phyloP scores from a whole-genome alignment of 176 grass and related monocot genomes.

The Chloris gayana region DNA sequence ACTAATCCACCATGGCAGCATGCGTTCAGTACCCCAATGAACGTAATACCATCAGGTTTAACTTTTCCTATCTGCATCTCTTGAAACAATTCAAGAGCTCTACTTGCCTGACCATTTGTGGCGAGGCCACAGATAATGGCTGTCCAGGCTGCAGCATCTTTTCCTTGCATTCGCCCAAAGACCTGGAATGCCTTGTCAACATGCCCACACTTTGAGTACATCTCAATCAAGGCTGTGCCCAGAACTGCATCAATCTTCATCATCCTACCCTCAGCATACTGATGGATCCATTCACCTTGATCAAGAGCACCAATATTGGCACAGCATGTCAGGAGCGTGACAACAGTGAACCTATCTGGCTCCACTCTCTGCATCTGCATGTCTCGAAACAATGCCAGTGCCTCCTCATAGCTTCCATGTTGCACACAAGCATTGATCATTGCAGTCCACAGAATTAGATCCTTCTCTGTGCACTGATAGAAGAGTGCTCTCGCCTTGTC shows the following conservation, averaged over 20 bases:
- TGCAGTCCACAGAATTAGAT: conserved; percentile 70
- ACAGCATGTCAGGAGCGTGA: conserved; percentile 63
- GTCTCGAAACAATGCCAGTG: conserved; percentile 60
- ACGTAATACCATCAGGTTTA: conserved; percentile 58
- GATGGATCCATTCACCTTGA: conserved; percentile 62
- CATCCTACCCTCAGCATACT: conserved; percentile 34
- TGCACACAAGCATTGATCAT: conserved; percentile 70
- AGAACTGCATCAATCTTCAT: conserved; percentile 59
- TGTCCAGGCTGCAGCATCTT: conserved; percentile 56
- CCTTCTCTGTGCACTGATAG: conserved; percentile 50
- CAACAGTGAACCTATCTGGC: conserved; percentile 68
- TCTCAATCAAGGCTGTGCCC: conserved; percentile 54
- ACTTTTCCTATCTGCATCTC: conserved; percentile 48
- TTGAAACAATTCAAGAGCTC: conserved; percentile 59
- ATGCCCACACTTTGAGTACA: conserved; percentile 65
- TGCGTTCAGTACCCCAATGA: conserved; percentile 57
- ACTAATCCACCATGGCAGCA: conserved; percentile 74
- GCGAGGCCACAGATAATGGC: conserved; percentile 67
- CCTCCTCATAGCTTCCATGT: conserved; percentile 55
- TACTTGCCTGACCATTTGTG: conserved; percentile 54
- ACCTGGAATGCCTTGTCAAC: conserved; percentile 55
- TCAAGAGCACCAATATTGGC: conserved; percentile 59
- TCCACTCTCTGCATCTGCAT: conserved; percentile 57
- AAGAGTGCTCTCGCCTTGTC: conserved; percentile 64
- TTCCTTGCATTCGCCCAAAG: conserved; percentile 42